Conservation (phyloP, 2,329 filamentous ascomycete genomes). For the Pezicula rhizophila region DNA sequence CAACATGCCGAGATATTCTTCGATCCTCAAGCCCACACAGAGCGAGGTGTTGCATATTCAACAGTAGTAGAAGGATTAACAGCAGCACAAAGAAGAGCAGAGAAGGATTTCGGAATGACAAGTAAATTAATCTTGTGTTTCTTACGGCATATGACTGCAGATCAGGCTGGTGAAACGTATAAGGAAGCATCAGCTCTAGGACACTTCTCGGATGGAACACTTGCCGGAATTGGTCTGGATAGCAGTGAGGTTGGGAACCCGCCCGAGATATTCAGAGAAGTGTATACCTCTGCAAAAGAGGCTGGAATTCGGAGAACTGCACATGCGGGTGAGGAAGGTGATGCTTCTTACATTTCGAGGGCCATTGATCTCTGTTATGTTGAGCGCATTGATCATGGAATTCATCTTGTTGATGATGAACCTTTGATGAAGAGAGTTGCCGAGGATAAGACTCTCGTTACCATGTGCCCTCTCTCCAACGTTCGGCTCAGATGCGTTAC, state of each 20-base stretch:
- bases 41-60: conserved; percentile 54
- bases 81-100: conserved; percentile 53
- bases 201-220: conserved; percentile 43
- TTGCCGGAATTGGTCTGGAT: conserved; percentile 62
- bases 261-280: conserved; percentile 53
- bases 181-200: conserved; percentile 33
- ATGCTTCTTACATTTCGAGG: conserved; percentile 56
- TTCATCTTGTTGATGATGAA: conserved; percentile 55
- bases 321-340: conserved; percentile 72
- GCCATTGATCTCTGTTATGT: conserved; percentile 58
- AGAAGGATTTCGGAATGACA: conserved; percentile 56
- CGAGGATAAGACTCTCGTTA: conserved; percentile 52
- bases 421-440: conserved; percentile 54
- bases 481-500: conserved; percentile 46
- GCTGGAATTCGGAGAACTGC: conserved; percentile 58
- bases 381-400: conserved; percentile 69
- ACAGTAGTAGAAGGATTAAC: conserved; percentile 60
- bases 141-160: conserved; percentile 60
- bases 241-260: conserved; percentile 54
- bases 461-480: conserved; percentile 70
- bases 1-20: conserved; percentile 75
- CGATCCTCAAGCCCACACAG: conserved; percentile 70
- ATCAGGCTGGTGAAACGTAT: conserved; percentile 45
- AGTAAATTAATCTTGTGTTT: conserved; percentile 67
- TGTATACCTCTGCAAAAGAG: conserved; percentile 50